phyloP scores from a whole-genome alignment of 1,139 yeast genomes.

The Zygosaccharomyces pseudobailii region DNA sequence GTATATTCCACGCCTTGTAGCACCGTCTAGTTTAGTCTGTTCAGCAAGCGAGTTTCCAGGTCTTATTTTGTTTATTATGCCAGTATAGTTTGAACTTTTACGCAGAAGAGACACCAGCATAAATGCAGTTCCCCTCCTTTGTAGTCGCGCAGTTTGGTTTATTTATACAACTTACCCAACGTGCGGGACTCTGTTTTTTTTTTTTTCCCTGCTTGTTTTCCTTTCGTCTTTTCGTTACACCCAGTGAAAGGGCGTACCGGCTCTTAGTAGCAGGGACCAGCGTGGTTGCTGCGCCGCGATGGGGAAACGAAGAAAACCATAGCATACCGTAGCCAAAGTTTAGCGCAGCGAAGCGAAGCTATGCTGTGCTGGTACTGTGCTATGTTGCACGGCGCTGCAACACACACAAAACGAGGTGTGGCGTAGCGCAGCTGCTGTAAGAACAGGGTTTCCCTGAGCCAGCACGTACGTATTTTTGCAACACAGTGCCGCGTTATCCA shows the following conservation, averaged over 20 bases:
- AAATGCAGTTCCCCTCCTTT: background rate
- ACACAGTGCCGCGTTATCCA: background rate
- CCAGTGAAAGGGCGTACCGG: conserved; percentile 1
- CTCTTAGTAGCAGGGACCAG: background rate
- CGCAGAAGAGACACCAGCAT: background rate
- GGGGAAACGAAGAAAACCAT: background rate
- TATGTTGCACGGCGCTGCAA: background rate
- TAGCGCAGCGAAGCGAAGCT: background rate
- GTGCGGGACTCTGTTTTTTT: background rate
- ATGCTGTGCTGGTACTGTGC: background rate
- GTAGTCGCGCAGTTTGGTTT: background rate
- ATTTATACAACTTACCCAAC: background rate
- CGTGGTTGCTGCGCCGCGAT: background rate
- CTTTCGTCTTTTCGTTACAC: background rate
- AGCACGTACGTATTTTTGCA: background rate
- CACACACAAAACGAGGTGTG: no score
- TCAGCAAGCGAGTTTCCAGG: background rate
- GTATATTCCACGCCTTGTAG: background rate
- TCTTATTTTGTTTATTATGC: background rate
- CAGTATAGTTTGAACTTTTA: background rate
- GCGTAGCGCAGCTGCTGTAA: background rate
- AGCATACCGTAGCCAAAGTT: background rate
- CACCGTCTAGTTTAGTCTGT: background rate
- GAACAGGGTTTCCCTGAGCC: background rate
- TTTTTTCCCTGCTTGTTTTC: background rate